Percentiles rank a stretch among this genome's conserved stretches.
Conservation (phyloP, 169 alveolate genomes). For the Toxoplasma gondii region DNA sequence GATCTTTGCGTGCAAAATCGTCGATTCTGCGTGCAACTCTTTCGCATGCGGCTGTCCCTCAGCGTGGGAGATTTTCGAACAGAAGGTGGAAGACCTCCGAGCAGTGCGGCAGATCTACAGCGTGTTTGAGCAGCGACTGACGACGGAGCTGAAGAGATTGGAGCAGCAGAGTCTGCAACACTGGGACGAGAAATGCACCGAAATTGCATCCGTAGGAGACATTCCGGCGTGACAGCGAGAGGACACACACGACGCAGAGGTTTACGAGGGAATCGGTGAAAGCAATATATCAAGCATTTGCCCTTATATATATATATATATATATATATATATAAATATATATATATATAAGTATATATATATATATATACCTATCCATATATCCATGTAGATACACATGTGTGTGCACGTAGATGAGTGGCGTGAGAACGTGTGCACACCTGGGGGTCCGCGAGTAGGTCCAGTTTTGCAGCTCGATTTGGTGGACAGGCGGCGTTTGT, state of each 20-base stretch:
- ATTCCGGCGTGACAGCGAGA: too few relatives aligned
- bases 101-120: background rate
- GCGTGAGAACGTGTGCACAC: background rate
- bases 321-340: background rate
- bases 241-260: too few relatives aligned
- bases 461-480: background rate
- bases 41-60: background rate
- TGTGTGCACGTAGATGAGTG: background rate
- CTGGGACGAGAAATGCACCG: background rate
- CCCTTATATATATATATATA: background rate
- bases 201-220: background rate
- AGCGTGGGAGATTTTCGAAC: conserved; percentile 30
- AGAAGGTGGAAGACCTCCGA: conserved; percentile 5
- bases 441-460: too few relatives aligned
- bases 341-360: background rate
- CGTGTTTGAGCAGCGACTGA: background rate
- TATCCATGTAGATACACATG: background rate
- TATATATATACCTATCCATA: background rate
- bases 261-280: too few relatives aligned
- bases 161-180: conserved; percentile 16
- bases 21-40: too few relatives aligned
- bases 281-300: background rate
- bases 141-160: background rate
- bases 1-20: too few relatives aligned
- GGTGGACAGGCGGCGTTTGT: background rate